Conservation (phyloP, 257 asterid species). For the Cynanchum wilfordii region DNA sequence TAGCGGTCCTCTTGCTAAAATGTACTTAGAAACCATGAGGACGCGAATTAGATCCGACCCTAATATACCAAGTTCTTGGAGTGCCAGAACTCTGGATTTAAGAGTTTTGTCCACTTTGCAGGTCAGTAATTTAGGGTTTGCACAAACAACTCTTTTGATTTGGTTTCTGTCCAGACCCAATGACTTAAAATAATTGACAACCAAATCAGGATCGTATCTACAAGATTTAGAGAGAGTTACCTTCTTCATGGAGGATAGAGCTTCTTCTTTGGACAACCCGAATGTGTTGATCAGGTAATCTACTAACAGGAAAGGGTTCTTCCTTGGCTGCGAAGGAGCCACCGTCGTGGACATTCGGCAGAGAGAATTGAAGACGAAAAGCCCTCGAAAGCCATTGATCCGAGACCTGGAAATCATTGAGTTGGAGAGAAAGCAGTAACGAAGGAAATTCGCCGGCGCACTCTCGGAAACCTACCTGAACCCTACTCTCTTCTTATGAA, state of each 20-base stretch:
- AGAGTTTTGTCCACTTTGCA: constrained; percentile 9
- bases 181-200: constrained; percentile 8
- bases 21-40: neutral
- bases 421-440: no score
- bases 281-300: constrained; percentile 11
- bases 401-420: neutral
- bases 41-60: constrained; percentile 6
- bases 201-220: constrained; percentile 4
- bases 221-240: neutral
- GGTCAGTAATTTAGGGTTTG: constrained; percentile 1
- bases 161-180: constrained; percentile 9
- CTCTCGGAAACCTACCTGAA: no score
- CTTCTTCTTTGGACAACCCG: constrained; percentile 19
- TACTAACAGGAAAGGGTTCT: constrained; percentile 1
- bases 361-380: neutral
- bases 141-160: constrained; percentile 4
- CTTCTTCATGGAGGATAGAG: constrained; percentile 3
- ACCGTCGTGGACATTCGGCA: neutral
- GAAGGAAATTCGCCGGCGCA: no score
- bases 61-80: constrained; percentile 3
- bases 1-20: neutral
- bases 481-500: no score
- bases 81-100: constrained; percentile 13
- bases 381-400: neutral
- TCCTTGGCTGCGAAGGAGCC: neutral